A percentile compares a stretch with the other conserved stretches of the same genome.
Conservation (phyloP, 2,329 filamentous ascomycete species). For the Cylindrodendrum hubeiense region DNA sequence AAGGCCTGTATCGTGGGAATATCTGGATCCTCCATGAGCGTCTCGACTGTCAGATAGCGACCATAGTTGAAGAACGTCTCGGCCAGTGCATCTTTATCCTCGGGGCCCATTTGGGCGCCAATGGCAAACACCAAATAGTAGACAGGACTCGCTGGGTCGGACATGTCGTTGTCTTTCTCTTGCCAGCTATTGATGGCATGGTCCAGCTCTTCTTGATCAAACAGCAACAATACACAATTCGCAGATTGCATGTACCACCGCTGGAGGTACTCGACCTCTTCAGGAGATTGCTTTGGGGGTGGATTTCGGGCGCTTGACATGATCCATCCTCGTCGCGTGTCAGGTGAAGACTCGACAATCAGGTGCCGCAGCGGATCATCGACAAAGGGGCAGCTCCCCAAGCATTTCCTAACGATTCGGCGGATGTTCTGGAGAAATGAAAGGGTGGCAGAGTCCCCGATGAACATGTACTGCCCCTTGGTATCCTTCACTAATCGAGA, state of each 20-base stretch:
- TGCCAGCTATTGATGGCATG: slow-evolving; percentile 46
- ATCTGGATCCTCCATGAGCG: slow-evolving; percentile 51
- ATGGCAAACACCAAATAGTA: slow-evolving; percentile 49
- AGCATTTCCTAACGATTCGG: slow-evolving; percentile 45
- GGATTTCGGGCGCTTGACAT: slow-evolving; percentile 41
- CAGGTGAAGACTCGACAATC: slow-evolving; percentile 50
- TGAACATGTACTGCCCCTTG: slow-evolving; percentile 50
- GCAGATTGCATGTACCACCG: slow-evolving; percentile 48
- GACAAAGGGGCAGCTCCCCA: slow-evolving; percentile 48
- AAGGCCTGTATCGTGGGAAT: slow-evolving; percentile 50
- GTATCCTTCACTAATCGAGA: slow-evolving; percentile 50
- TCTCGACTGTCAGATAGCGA: slow-evolving; percentile 48
- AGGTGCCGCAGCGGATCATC: slow-evolving; percentile 50
- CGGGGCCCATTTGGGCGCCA: slow-evolving; percentile 49
- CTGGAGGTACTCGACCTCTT: slow-evolving; percentile 45
- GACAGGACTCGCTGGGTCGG: slow-evolving; percentile 35
- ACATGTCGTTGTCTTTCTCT: slow-evolving; percentile 32
- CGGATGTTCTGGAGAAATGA: slow-evolving; percentile 51
- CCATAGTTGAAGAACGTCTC: slow-evolving; percentile 51
- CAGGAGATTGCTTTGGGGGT: slow-evolving; percentile 35
- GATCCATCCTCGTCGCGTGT: slow-evolving; percentile 44
- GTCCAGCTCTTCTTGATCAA: slow-evolving; percentile 46
- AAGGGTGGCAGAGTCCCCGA: slow-evolving; percentile 52
- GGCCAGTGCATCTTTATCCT: slow-evolving; percentile 49
- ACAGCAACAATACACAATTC: slow-evolving; percentile 46